These are phyloP conservation scores for Erodium maritimum DNA, from an alignment of 345 rosid species.

Conservation along the genomic window DNA sequence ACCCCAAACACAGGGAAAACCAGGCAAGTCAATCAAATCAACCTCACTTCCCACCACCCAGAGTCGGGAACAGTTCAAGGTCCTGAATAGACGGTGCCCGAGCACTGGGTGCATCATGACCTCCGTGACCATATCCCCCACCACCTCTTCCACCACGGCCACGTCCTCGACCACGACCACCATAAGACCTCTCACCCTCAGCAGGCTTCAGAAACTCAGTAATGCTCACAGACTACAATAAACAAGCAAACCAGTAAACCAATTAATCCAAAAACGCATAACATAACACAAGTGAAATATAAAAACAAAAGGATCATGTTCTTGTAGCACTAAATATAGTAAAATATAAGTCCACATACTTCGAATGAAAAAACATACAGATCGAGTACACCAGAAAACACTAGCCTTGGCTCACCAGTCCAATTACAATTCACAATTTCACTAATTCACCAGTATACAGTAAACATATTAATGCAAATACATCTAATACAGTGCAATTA, in stretches of 20 bases:
- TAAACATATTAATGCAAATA: too few relatives aligned
- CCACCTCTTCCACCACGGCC: constrained; percentile 46
- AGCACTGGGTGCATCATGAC: background rate
- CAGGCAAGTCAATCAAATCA: too few relatives aligned
- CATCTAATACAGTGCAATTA: too few relatives aligned
- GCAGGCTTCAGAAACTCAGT: constrained; percentile 95
- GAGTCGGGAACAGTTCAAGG: constrained; percentile 76
- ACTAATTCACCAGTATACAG: too few relatives aligned
- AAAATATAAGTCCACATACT: too few relatives aligned
- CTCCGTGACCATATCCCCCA: constrained; percentile 25
- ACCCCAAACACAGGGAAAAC: background rate
- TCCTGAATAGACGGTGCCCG: constrained; percentile 70
- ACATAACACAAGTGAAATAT: too few relatives aligned
- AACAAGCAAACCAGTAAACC: background rate
- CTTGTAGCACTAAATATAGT: too few relatives aligned
- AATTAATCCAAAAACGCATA: background rate
- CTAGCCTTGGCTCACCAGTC: too few relatives aligned
- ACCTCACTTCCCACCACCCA: constrained; percentile 65
- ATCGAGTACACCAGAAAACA: too few relatives aligned
- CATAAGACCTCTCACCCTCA: constrained; percentile 54
- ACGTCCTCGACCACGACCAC: constrained; percentile 45
- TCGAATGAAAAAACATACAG: too few relatives aligned
- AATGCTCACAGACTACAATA: constrained; percentile 65
- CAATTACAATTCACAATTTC: too few relatives aligned
- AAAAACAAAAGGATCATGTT: too few relatives aligned